phyloP scores from a whole-genome alignment of 108 stramenopile genomes.

The Chaetoceros tenuissimus region DNA sequence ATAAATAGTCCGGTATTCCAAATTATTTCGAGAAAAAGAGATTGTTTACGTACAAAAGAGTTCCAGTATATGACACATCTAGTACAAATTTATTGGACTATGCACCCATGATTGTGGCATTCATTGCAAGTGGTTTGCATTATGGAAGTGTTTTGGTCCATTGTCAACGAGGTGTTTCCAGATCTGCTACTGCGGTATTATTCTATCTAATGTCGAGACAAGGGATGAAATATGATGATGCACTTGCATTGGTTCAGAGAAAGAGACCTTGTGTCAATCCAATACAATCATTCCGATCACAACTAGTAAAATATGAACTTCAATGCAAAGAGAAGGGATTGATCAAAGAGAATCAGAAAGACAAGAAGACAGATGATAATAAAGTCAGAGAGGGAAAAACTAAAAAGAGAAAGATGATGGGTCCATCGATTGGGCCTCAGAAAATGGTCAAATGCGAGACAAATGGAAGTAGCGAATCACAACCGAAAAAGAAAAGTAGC shows the following conservation, averaged over 20 bases:
- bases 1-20: slow-evolving; percentile 59
- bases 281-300: slow-evolving; percentile 53
- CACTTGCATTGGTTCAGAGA: slow-evolving; percentile 33
- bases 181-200: slow-evolving; percentile 53
- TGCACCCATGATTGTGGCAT: slow-evolving; percentile 36
- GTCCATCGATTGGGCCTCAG: too few relatives aligned
- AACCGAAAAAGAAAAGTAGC: too few relatives aligned
- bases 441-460: too few relatives aligned
- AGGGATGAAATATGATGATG: slow-evolving; percentile 39
- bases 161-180: slow-evolving; percentile 56
- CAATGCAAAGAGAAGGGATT: slow-evolving; percentile 14
- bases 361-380: background rate
- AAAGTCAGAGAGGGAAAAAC: background rate
- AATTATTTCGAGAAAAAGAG: slow-evolving; percentile 58
- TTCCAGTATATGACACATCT: slow-evolving; percentile 61
- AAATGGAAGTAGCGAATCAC: too few relatives aligned
- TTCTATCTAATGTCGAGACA: slow-evolving; percentile 60
- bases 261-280: slow-evolving; percentile 52
- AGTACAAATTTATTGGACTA: slow-evolving; percentile 30
- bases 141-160: slow-evolving; percentile 77
- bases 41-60: slow-evolving; percentile 50
- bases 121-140: slow-evolving; percentile 50
- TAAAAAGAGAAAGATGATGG: too few relatives aligned
- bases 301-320: slow-evolving; percentile 35
- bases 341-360: background rate